Base-by-base conservation (phyloP, 2,329 filamentous ascomycete species). In the Shiraia bambusicola region DNA sequence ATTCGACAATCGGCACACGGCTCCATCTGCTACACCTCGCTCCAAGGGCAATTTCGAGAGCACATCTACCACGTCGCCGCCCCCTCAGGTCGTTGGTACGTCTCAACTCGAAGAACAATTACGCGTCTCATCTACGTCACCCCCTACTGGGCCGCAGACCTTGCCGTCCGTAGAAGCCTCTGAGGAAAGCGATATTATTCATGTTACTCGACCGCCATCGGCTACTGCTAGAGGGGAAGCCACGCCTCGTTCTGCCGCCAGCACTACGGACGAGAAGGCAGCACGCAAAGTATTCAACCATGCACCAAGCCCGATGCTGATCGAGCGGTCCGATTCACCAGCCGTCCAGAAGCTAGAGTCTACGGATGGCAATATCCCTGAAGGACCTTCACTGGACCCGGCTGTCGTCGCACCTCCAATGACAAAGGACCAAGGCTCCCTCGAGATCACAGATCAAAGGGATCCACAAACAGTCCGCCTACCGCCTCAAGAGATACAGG, bases 401-500 rank as follows among this genome's bases (percentile, higher is more conserved):
- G 54, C 52, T 31, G 45, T 49, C 31, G 49, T 52, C 13, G 49
- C 52, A 15, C 62, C 67, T 29, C 56, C 67, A 26, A 52, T 59
- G n/a, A 42, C 56, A 2, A 66, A 72, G 24, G 64, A 72, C 10
- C 16, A 34, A 14, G 14, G 33, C 3, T 26, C 26, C 27, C 22
- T 36, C 10, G 37, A 52, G 16, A 36, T 36, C 29, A 13, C 10
- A 32, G 26, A 52, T 25, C 42, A 47, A 9, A 61, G 49, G 40
- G 37, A 50, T 24, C 54, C 69, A 47, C 47, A 72, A 56, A 62
- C 69, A 52, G 44, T 75, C 19, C 76, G 78, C 54, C 56, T 78
- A 27, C 76, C 76, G 12, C 65, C 76, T 3, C 67, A 75, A 51
- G 73, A 78, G 47, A 69, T 71, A 3, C 76, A 78, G 53, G 75